phyloP scores from a whole-genome alignment of 371 early-diverging fungal genomes.

The Mortierella sp. region DNA sequence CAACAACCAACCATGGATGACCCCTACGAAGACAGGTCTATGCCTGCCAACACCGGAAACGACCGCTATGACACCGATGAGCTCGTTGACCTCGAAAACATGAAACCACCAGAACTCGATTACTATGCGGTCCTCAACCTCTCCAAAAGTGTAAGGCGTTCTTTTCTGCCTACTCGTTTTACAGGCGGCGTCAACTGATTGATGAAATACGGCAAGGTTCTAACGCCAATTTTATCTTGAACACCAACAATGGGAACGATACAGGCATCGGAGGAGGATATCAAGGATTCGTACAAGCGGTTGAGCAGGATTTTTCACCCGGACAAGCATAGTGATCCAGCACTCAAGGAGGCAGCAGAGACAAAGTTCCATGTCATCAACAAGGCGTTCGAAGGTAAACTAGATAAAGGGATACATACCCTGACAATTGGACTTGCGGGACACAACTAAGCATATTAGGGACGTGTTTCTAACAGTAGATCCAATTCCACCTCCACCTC shows the following conservation, averaged over 20 bases:
- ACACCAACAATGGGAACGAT: not conserved
- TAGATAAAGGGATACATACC: not conserved
- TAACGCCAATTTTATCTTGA: not conserved
- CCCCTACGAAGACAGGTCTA: conserved; percentile 66
- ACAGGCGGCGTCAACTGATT: not conserved
- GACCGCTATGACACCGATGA: conserved; percentile 57
- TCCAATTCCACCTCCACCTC: no score
- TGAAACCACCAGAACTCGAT: conserved; percentile 70
- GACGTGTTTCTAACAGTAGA: not conserved
- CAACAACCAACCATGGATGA: conserved; percentile 49
- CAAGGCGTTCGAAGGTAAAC: conserved; percentile 88
- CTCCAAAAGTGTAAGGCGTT: conserved; percentile 71
- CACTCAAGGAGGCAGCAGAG: conserved; percentile 74
- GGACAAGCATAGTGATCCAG: conserved; percentile 81
- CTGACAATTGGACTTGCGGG: not conserved
- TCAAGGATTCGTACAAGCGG: conserved; percentile 87
- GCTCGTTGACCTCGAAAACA: conserved; percentile 62
- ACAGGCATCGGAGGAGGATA: conserved; percentile 87
- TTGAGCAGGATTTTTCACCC: conserved; percentile 91
- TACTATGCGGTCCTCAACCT: conserved; percentile 90
- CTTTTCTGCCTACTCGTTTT: conserved; percentile 5
- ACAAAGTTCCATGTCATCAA: conserved; percentile 86
- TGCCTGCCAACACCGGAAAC: conserved; percentile 44
- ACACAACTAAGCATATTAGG: not conserved
- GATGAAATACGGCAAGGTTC: no score